These are phyloP conservation scores for Colletotrichum higginsianum DNA, from an alignment of 2,329 filamentous ascomycete genomes.

Conservation along the genomic window DNA sequence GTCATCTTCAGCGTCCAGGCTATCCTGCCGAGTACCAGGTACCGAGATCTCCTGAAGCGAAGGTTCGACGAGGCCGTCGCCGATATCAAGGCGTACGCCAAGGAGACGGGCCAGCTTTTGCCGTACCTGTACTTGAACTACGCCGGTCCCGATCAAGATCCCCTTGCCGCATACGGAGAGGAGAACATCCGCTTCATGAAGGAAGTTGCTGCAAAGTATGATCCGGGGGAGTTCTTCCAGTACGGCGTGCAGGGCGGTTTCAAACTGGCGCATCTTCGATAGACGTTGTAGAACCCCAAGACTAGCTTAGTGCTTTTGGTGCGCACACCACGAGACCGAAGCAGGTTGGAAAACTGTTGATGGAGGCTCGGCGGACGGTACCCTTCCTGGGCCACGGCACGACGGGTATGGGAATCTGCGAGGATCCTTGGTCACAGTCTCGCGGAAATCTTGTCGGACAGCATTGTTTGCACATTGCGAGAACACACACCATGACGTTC, in stretches of 20 bases:
- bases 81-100: slow-evolving; percentile 19
- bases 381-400: too few species aligned
- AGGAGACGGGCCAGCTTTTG: slow-evolving; percentile 2
- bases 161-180: slow-evolving; percentile 50
- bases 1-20: slow-evolving; percentile 17
- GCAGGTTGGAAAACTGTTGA: too few species aligned
- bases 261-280: slow-evolving; percentile 14
- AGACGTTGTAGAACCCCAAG: neutral
- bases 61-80: neutral
- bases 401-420: too few species aligned
- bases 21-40: neutral
- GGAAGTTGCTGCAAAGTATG: slow-evolving; percentile 51
- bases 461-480: too few species aligned
- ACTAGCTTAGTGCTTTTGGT: too few species aligned
- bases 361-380: too few species aligned
- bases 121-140: slow-evolving; percentile 56
- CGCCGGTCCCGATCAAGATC: slow-evolving; percentile 49
- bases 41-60: neutral
- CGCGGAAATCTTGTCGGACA: too few species aligned
- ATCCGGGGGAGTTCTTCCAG: slow-evolving; percentile 53
- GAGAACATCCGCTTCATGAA: slow-evolving; percentile 50
- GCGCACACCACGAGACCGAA: too few species aligned
- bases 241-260: slow-evolving; percentile 50
- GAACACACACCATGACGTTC: too few species aligned
- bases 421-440: too few species aligned